Conservation (phyloP, 306 rosid genomes). For the Gynostemma pentaphyllum region DNA sequence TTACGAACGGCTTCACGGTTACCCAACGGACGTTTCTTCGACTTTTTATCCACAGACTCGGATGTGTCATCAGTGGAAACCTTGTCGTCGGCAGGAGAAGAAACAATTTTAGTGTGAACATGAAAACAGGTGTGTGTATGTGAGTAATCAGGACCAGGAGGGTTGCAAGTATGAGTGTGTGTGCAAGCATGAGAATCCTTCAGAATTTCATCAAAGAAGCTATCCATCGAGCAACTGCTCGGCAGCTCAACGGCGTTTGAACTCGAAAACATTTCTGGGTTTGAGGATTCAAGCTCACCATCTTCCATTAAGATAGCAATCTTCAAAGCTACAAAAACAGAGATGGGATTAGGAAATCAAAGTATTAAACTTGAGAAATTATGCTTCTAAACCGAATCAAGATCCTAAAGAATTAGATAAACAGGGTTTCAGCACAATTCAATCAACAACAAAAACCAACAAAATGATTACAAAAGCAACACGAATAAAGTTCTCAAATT, state of each 20-base stretch:
- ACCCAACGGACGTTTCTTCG: constrained; percentile 63
- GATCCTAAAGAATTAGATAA: not conserved
- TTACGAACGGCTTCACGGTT: constrained; percentile 90
- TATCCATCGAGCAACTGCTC: constrained; percentile 70
- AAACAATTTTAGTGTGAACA: constrained; percentile 77
- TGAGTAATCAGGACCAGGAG: constrained; percentile 84
- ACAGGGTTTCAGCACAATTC: not conserved
- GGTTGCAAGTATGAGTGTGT: constrained; percentile 96
- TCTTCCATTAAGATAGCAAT: constrained; percentile 49
- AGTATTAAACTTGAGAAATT: not conserved
- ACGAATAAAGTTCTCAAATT: not conserved
- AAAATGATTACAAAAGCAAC: not conserved
- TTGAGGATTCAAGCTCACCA: constrained; percentile 77
- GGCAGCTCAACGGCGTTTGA: constrained; percentile 60
- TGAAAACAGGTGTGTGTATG: constrained; percentile 96
- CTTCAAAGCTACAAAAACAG: not conserved
- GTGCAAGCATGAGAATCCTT: constrained; percentile 81
- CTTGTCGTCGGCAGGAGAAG: constrained; percentile 53
- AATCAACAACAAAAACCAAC: not conserved
- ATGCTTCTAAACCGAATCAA: not conserved
- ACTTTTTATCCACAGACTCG: constrained; percentile 62
- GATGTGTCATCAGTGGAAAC: constrained; percentile 66
- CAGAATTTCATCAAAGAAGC: constrained; percentile 65
- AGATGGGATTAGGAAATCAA: not conserved
- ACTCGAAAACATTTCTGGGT: constrained; percentile 53